A percentile compares a stretch with the other conserved stretches of the same genome.
These are phyloP conservation scores for Tylopilus balloui DNA, from an alignment of 768 basidiomycete species.

Conservation along the genomic window DNA sequence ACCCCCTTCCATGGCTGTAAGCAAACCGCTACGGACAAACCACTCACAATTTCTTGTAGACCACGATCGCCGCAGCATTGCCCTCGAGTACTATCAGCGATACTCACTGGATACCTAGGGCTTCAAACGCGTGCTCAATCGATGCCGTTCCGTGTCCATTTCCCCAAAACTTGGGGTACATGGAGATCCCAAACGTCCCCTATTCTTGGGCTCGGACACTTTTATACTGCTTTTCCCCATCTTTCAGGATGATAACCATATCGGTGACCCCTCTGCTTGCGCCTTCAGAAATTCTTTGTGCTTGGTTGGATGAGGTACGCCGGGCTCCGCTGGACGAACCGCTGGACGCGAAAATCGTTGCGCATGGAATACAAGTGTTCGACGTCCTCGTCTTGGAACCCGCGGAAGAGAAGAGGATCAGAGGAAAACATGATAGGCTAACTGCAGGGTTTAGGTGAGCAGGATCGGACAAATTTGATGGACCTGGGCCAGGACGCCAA, in stretches of 20 bases:
- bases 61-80: constrained; percentile 17
- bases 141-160: constrained; percentile 34
- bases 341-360: constrained; percentile 5
- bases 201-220: constrained; percentile 20
- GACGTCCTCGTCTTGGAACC: constrained; percentile 5
- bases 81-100: constrained; percentile 21
- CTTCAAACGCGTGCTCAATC: constrained; percentile 30
- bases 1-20: constrained; percentile 23
- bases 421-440: constrained; percentile 5
- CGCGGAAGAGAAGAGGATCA: constrained; percentile 9
- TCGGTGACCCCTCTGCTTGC: constrained; percentile 5
- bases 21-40: neutral
- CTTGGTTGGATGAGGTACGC: constrained; percentile 3
- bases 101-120: constrained; percentile 29
- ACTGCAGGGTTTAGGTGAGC: neutral
- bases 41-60: constrained; percentile 32
- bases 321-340: constrained; percentile 3
- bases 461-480: neutral
- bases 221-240: constrained; percentile 14
- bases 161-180: constrained; percentile 26
- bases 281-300: constrained; percentile 5
- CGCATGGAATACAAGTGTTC: constrained; percentile 3
- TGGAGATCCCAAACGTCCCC: constrained; percentile 23
- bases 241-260: constrained; percentile 11
- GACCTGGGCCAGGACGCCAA: too few relatives aligned